Base-by-base conservation (phyloP, 768 basidiomycete genomes). In the Boletellus emodensis region DNA sequence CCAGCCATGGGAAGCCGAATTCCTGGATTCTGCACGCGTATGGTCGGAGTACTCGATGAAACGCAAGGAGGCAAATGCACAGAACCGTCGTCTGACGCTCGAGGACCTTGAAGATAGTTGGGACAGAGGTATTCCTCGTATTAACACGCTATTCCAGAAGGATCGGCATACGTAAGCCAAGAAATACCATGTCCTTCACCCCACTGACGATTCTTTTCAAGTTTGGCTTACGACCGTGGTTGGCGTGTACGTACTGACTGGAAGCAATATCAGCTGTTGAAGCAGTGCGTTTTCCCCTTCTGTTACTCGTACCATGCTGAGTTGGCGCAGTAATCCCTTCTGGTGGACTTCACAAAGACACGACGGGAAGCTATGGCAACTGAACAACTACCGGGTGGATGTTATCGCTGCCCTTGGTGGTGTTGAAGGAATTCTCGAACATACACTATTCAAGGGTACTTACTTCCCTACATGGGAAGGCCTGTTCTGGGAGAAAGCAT, bases 31-130 rank as follows among this genome's bases (percentile, higher is more conserved):
- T 2, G 94, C 94, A 36, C 92, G 96, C 60, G 96, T 99, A 36
- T 99, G 96, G 96, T 91, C 87, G 0, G 96, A 99, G 69, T 99
- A 99, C 68, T 94, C 95, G 0, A 90, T 97, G 93, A 99, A 98
- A 78, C 77, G 96, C 60, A 98, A 98, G 69, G 96, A 99, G 66
- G 96, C 96, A n/a, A 96, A 94, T 56, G 95, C 96, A 1, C 93
- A 96, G 67, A 97, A 98, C 71, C 87, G 95, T 49, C 86, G 96
- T 14, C 77, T 99, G 48, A 99, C 96, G 2, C 76, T 99, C 17
- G 96, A 99, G 67, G 96, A 98, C 76, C 78, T 98, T 24, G 96
- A 98, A 67, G 94, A 99, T 64, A 92, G 88, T 61, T 98, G 95
- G 95, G 95, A 97, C 71, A 87, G 94, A 57, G 94, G 94, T 72